Evolutionary conservation across 139 green algal species (phyloP).

Genomic region (Volvox reticuliferus): DNA sequence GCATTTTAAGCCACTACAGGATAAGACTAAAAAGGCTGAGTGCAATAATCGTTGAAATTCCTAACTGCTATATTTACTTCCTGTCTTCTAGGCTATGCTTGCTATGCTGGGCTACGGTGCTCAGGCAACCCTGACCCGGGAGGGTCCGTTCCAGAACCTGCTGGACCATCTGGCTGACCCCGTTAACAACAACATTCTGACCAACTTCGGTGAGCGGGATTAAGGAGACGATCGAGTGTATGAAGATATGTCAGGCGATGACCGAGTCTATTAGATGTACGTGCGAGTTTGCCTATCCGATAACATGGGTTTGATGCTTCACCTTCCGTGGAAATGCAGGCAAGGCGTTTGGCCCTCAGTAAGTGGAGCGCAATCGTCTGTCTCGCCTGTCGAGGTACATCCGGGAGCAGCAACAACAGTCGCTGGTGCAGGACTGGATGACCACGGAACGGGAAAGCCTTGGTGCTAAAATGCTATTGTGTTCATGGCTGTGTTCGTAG

Average conservation of each 20-base stretch:
- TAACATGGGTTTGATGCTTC: too few species aligned
- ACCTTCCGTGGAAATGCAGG: background rate
- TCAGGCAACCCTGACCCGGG: conserved; percentile 82
- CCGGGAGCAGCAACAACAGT: background rate
- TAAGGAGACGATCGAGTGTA: too few species aligned
- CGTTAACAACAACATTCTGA: conserved; percentile 91
- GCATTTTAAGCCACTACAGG: too few species aligned
- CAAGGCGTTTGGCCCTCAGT: conserved; percentile 47
- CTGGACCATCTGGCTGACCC: conserved; percentile 91
- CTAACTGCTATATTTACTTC: too few species aligned
- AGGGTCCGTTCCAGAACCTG: conserved; percentile 94
- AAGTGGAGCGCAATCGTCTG: background rate
- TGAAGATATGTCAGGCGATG: too few species aligned
- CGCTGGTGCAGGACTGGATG: background rate
- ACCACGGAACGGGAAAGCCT: too few species aligned
- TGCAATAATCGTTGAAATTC: too few species aligned
- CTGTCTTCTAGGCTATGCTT: conserved; percentile 82
- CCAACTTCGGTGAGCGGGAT: conserved; percentile 82
- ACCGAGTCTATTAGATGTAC: too few species aligned
- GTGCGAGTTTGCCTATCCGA: too few species aligned
- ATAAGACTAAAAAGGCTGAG: too few species aligned
- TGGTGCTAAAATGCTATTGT: too few species aligned
- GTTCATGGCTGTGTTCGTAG: too few species aligned
- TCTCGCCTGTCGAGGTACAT: background rate
- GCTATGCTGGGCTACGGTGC: conserved; percentile 76